Base-by-base conservation (phyloP, 2,329 filamentous ascomycete species). In the Macroventuria anomochaeta region DNA sequence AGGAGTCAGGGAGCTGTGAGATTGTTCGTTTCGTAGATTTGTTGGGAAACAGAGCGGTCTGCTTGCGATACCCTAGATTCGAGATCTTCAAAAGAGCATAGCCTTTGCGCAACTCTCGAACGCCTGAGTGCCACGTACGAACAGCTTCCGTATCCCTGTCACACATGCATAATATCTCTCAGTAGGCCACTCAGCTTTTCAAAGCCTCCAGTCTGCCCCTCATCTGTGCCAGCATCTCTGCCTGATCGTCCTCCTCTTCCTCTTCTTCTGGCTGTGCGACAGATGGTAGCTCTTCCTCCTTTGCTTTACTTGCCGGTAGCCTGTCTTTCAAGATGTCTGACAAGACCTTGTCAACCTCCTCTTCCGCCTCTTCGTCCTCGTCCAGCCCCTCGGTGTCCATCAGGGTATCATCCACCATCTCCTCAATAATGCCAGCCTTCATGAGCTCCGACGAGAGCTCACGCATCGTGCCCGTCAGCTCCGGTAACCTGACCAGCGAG, bases 361-460 rank as follows among this genome's bases (percentile, higher is more conserved):
- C 69, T 33, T 76, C 73, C 5, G 87, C 89, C 65, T 93, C 90
- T 57, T 91, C 90, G 54, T 90, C 86, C 53, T 90, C 84, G 63
- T 88, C 87, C 43, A 91, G 79, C 44, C 88, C 77, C 52, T 92
- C 88, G 13, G 63, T 70, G 57, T 84, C 80, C n/a, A 92, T 91
- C 61, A 97, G 79, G 36, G 83, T 87, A 72, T 97, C 93, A 40
- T 88, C 90, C 4, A 96, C 87, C 90, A 97, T 97, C 79, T 99
- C 95, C 80, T 97, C 93, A 56, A 97, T 96, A 44, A 99, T 93
- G 13, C 93, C 95, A 2, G 95, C 93, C 79, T 92, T 96, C 75
- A 96, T 89, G 63, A 97, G 78, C 81, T 97, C 95, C 53, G 88
- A 83, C 67, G 88, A 89, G 42, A 97, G 80, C 74, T 96, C 91